phyloP scores from a whole-genome alignment of 768 basidiomycete species.

The Kwoniella sp. region DNA sequence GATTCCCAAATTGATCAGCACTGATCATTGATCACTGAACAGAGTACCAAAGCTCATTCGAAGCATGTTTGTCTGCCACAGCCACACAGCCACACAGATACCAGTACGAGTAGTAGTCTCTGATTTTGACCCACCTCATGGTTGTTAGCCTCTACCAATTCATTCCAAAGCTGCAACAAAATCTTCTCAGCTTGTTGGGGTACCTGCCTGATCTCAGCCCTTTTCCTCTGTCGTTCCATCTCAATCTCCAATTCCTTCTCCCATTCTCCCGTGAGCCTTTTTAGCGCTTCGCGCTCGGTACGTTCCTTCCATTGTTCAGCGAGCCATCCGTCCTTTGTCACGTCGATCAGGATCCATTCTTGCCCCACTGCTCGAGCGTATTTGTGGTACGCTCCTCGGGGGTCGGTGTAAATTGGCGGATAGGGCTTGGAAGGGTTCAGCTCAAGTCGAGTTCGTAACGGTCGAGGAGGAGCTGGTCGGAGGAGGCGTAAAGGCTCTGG shows the following conservation, averaged over 20 bases:
- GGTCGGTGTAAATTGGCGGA: constrained; percentile 44
- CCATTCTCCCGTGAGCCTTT: constrained; percentile 33
- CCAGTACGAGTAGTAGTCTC: no score
- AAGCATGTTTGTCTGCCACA: no score
- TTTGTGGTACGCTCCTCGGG: constrained; percentile 45
- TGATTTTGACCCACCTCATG: constrained; percentile 50
- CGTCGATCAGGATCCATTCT: constrained; percentile 41
- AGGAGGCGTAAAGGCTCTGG: constrained; percentile 33
- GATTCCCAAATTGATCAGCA: not conserved
- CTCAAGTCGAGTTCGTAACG: constrained; percentile 34
- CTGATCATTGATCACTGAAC: not conserved
- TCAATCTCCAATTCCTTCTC: constrained; percentile 26
- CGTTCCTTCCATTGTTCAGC: constrained; percentile 44
- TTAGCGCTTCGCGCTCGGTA: constrained; percentile 42
- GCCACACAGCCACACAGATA: no score
- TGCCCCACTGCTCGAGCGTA: constrained; percentile 37
- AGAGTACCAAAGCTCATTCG: no score
- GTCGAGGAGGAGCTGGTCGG: constrained; percentile 31
- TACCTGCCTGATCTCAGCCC: constrained; percentile 15
- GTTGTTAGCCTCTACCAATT: constrained; percentile 30
- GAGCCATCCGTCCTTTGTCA: constrained; percentile 51
- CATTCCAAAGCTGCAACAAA: constrained; percentile 46
- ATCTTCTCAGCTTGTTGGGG: constrained; percentile 34
- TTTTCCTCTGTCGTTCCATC: constrained; percentile 26
- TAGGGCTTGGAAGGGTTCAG: constrained; percentile 34